Evolutionary conservation across 805 yeast species (phyloP), one percentile per base, ranked within the genome.

Genomic region (Debaryomyces tyrocola): DNA sequence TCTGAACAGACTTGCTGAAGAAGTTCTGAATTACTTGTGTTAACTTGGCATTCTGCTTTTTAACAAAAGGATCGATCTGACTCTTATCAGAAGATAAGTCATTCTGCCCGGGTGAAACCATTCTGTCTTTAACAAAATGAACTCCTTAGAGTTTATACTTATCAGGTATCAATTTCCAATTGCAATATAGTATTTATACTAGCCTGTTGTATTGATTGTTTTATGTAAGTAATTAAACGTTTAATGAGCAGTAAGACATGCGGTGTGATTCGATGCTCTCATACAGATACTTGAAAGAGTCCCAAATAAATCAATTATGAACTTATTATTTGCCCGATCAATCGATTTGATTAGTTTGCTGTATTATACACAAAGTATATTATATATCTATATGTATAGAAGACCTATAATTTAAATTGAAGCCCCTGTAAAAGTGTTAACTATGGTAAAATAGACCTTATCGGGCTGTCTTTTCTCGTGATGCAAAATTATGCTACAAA

Each of bases 1-100:
- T 69, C 50, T 81, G 79, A 15, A 84, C 80, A 1, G 87, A 71
- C 57, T 84, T 84, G 38, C 78, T 61, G 55, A 84, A 85, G 74
- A 84, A 86, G 66, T 81, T 83, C 60, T 81, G 77, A 28, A 77
- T 71, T 51, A 78, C 74, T 56, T 73, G 77, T 11, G 64, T 56
- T 38, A 71, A 60, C 51, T 73, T 73, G 38, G 68, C 56, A 45
- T 62, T 63, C 48, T 69, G 64, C 48, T 55, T 57, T 48, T 48
- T 52, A 15, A 53, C 49, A 43, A 54, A 54, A 6, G 61, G 56
- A 40, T 58, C 63, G 10, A 44, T 21, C 44, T 28, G 46, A 31
- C 42, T 33, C 43, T 48, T 48, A 29, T 48, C 51, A 24, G 34
- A 36, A 10, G 40, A 27, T 24, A 41, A 20, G 28, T 44, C 51